Evolutionary conservation across 2,329 filamentous ascomycete species (phyloP), one percentile per base, ranked within the genome.

Genomic region (Pseudocercospora musae): DNA sequence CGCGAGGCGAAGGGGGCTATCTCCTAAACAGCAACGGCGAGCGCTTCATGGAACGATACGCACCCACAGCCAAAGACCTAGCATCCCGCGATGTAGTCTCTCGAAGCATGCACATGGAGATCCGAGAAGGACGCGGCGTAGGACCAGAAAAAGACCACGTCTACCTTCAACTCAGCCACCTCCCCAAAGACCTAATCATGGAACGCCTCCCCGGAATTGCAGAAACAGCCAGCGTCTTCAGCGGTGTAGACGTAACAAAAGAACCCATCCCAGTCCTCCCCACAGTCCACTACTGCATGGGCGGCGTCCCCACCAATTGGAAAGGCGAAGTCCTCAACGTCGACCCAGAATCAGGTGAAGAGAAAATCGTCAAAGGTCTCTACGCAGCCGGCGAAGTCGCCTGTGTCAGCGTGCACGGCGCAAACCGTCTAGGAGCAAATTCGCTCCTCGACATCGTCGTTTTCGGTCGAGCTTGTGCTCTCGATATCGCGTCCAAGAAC

Each of bases 241-340:
- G 80, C 0, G 80, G 80, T 4, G 79, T 82, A 15, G 80, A 82
- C 64, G 78, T 82, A 21, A 81, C 79, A 13, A 77, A 74, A 66
- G 73, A 82, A 62, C 78, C 80, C 0, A 82, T 83, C 62, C 81
- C 81, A 1, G 81, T 83, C 1, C 65, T 78, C 4, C 81, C 81
- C 0, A 83, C 81, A 1, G 81, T 83, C 2, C 81, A 82, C 66
- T 82, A 82, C 65, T 81, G 79, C 64, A 82, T 82, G 80, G 80
- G 80, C 20, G 80, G 80, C 23, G 79, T 82, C 11, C 79, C 80
- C 7, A 82, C 80, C 2, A 81, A 82, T 55, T 82, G 77, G 64
- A 78, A 78, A 46, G 80, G 80, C 18, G 77, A 82, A 62, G 80
- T 82, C 9, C 67, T 82, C 3, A 74, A 77, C 53, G 72, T 81